Percentiles rank a stretch among this genome's conserved stretches.
phyloP scores from a whole-genome alignment of 208 protist genomes.

The Endotrypanum monterogeii region DNA sequence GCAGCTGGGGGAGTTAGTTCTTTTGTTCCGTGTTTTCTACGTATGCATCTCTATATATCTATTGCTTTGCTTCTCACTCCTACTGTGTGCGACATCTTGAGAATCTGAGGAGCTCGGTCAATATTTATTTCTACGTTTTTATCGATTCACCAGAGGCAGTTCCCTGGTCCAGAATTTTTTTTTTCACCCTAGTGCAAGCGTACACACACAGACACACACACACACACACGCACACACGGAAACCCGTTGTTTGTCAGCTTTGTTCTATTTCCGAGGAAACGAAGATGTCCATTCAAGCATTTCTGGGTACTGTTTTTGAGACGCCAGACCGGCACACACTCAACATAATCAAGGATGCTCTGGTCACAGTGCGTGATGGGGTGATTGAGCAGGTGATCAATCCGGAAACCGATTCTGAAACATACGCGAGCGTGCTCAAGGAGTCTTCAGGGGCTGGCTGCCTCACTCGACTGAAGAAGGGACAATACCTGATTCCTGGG shows the following conservation, averaged over 20 bases:
- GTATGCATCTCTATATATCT: background rate
- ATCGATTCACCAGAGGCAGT: background rate
- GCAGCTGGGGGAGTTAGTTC: background rate
- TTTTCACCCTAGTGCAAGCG: background rate
- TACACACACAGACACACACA: too few species aligned
- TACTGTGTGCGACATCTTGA: background rate
- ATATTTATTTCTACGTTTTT: background rate
- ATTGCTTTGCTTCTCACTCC: background rate
- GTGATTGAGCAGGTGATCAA: constrained; percentile 50
- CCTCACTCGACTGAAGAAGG: constrained; percentile 37
- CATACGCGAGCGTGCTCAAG: constrained; percentile 20
- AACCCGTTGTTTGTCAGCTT: background rate
- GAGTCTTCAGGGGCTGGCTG: constrained; percentile 29
- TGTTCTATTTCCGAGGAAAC: background rate
- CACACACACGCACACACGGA: too few species aligned
- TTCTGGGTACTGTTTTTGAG: constrained; percentile 61
- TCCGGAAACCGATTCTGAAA: constrained; percentile 31
- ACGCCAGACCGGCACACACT: constrained; percentile 43
- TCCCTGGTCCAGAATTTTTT: background rate
- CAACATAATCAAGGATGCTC: constrained; percentile 44
- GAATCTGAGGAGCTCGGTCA: background rate
- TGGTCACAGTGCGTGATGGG: constrained; percentile 50
- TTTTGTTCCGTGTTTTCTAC: background rate
- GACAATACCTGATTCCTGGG: constrained; percentile 84
- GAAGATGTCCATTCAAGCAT: constrained; percentile 14